Evolutionary conservation across 306 rosid species (phyloP), one percentile per base, ranked within the genome.

Genomic region (Cucumis hystrix): DNA sequence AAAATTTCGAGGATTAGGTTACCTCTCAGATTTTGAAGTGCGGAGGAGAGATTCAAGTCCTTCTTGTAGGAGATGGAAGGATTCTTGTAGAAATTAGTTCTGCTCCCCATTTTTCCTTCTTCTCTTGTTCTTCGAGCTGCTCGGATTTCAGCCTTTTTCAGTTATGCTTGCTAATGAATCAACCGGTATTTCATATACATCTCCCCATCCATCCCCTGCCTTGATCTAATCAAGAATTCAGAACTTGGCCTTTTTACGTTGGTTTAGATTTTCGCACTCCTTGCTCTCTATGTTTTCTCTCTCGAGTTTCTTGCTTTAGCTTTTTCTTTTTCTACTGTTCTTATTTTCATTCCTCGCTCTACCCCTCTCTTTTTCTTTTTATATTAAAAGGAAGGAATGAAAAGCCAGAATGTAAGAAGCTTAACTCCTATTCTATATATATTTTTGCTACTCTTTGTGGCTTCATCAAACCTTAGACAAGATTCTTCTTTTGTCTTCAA

Each of bases 61-160:
- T 88, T 92, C 77, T 89, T 92, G 89, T 91, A 91, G 15, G 92
- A 64, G 76, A 89, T 81, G 10, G 97, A 91, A 8, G 97, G 88
- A 35, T 89, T 91, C 80, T 91, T 91, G 86, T 89, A 91, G 78
- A 91, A 87, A 85, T 91, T 89, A 39, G 91, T 25, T 78, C 89
- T 82, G 52, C 86, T 91, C 64, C 86, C 89, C 95, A 91, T 91
- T 91, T 75, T 49, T 0, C 51, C 11, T 28, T 64, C 17, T 17
- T 13, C 58, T 20, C 30, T 57, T 28, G 21, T 8, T 51, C 37
- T 40, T 51, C 75, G 57, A 25, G 55, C 57, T 47, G 23, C 55
- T 49, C 76, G 23, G 41, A 49, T 25, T 71, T 66, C 73, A 66
- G 54, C 52, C 49, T 4, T 37, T 23, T 18, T n/a, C 54, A 18